Conservation (phyloP, 306 rosid species). For the Vigna trinervia region DNA sequence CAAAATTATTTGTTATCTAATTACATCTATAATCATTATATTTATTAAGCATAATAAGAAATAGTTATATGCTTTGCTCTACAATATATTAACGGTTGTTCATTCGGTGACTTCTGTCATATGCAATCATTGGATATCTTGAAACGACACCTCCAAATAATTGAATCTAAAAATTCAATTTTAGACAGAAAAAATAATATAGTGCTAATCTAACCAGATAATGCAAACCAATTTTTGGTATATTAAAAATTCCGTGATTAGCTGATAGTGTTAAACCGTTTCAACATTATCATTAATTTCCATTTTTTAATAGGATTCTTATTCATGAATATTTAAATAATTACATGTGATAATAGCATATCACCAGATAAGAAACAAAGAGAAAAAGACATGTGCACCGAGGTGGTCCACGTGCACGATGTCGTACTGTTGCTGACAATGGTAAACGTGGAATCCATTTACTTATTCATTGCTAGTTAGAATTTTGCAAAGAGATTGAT, state of each 20-base stretch:
- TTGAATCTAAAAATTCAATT: background rate
- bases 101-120: background rate
- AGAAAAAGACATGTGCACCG: background rate
- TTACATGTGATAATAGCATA: background rate
- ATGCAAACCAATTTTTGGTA: too few relatives aligned
- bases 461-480: background rate
- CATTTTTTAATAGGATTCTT: background rate
- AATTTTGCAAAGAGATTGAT: background rate
- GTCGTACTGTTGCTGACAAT: background rate
- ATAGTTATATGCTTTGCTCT: background rate
- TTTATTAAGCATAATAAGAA: too few relatives aligned
- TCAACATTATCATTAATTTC: too few relatives aligned
- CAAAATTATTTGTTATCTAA: too few relatives aligned
- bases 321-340: background rate
- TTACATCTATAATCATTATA: too few relatives aligned
- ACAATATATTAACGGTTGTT: background rate
- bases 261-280: too few relatives aligned
- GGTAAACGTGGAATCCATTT: background rate
- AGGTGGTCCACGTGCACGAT: background rate
- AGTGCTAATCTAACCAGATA: too few relatives aligned
- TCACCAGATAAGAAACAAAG: background rate
- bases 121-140: background rate
- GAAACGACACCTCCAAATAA: background rate
- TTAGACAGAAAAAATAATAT: background rate
- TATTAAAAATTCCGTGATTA: too few relatives aligned